Conservation (phyloP, 1,139 yeast genomes). For the Pichia sp. region DNA sequence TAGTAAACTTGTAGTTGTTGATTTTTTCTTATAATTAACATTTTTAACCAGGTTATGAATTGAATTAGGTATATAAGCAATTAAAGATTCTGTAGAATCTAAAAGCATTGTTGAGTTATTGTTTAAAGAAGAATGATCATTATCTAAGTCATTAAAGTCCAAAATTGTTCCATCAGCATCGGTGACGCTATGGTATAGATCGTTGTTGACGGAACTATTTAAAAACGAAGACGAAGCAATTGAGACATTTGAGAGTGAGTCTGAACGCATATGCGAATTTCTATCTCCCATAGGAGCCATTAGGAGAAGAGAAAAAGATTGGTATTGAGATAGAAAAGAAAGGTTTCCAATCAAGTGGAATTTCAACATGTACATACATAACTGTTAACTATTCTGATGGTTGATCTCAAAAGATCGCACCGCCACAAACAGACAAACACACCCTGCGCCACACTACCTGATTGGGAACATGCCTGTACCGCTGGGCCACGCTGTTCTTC, state of each 20-base stretch:
- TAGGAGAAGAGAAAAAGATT: too few species aligned
- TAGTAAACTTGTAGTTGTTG: constrained; percentile 25
- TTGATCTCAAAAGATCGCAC: too few species aligned
- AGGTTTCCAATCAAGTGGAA: too few species aligned
- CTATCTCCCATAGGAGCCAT: neutral
- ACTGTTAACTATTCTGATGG: too few species aligned
- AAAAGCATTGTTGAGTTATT: constrained; percentile 1
- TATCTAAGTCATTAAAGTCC: neutral
- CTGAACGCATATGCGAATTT: neutral
- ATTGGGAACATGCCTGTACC: neutral
- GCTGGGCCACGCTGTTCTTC: neutral
- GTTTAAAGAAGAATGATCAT: neutral
- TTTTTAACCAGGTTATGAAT: constrained; percentile 39
- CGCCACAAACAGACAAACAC: too few species aligned
- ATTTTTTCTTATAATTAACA: constrained; percentile 41
- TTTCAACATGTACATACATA: too few species aligned
- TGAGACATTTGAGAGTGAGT: constrained; percentile 1
- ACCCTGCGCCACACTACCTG: neutral
- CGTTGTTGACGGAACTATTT: neutral
- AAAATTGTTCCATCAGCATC: neutral
- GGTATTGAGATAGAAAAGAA: neutral
- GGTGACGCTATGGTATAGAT: neutral
- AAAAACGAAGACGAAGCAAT: constrained; percentile 4
- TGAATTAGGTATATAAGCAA: constrained; percentile 6
- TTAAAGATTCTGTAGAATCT: constrained; percentile 5